Evolutionary conservation across 2,329 filamentous ascomycete genomes (phyloP).

Genomic region (Fusarium pseudonygamai): DNA sequence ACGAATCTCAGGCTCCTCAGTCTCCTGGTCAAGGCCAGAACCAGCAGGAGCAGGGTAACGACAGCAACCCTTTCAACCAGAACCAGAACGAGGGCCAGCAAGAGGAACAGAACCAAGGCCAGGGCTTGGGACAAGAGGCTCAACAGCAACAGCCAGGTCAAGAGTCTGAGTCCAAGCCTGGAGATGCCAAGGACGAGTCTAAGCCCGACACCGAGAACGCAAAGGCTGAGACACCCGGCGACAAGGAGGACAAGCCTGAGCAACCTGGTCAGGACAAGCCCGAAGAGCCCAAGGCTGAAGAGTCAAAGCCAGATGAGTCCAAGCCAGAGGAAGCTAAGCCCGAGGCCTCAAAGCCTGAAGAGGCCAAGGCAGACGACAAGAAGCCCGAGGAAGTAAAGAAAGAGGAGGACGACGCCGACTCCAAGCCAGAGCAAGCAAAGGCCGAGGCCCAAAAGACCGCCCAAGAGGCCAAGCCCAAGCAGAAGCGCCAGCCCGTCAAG

Average conservation of each 20-base stretch:
- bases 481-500: constrained; percentile 13
- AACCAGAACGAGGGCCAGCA: background rate
- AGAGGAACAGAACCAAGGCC: background rate
- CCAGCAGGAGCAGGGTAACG: constrained; percentile 10
- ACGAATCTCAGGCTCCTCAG: constrained; percentile 18
- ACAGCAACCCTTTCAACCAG: constrained; percentile 18
- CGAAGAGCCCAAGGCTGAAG: background rate
- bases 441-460: constrained; percentile 2
- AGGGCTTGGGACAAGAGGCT: background rate
- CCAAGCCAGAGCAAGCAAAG: constrained; percentile 20
- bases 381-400: constrained; percentile 23
- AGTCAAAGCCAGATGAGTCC: background rate
- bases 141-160: constrained; percentile 24
- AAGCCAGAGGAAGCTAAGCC: constrained; percentile 6
- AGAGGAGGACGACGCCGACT: constrained; percentile 1
- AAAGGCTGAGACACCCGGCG: constrained; percentile 13
- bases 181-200: constrained; percentile 3
- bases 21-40: constrained; percentile 13
- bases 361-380: constrained; percentile 7
- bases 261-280: background rate
- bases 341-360: constrained; percentile 6
- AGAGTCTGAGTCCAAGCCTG: constrained; percentile 10
- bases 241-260: constrained; percentile 20
- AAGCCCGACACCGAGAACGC: constrained; percentile 14
- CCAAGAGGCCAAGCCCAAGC: constrained; percentile 22